These are phyloP conservation scores for Hymenotorrendiella dingleyae DNA, from an alignment of 2,329 filamentous ascomycete genomes.

Conservation along the genomic window DNA sequence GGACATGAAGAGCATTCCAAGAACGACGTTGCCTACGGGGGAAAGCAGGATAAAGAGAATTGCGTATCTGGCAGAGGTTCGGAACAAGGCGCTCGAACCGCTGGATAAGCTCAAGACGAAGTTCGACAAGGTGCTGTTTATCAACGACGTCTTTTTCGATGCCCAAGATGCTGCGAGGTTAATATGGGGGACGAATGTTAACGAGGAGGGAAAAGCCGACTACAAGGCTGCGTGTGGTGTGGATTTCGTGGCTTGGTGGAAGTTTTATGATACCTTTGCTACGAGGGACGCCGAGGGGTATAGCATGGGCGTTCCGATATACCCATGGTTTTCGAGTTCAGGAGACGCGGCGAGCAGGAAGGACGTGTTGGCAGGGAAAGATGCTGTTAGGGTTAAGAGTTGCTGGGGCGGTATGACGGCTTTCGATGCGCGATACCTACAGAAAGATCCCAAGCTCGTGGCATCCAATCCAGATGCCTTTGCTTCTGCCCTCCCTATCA, in stretches of 20 bases:
- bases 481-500: slow-evolving; percentile 15
- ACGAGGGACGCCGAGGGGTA: slow-evolving; percentile 61
- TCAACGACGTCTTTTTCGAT: slow-evolving; percentile 59
- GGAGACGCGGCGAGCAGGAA: slow-evolving; percentile 49
- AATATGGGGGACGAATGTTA: slow-evolving; percentile 56
- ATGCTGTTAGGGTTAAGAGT: slow-evolving; percentile 63
- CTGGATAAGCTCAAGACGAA: slow-evolving; percentile 42
- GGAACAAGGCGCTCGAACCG: slow-evolving; percentile 63
- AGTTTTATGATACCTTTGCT: slow-evolving; percentile 71
- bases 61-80: slow-evolving; percentile 64
- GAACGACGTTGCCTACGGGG: slow-evolving; percentile 56
- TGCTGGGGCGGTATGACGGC: slow-evolving; percentile 77
- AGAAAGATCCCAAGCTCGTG: slow-evolving; percentile 23
- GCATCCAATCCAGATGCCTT: background rate
- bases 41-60: slow-evolving; percentile 64
- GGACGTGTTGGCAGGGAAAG: slow-evolving; percentile 55
- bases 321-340: slow-evolving; percentile 56
- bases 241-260: slow-evolving; percentile 62
- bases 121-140: slow-evolving; percentile 54
- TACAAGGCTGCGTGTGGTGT: slow-evolving; percentile 67
- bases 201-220: slow-evolving; percentile 41
- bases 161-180: slow-evolving; percentile 48
- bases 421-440: slow-evolving; percentile 56
- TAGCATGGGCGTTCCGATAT: slow-evolving; percentile 58
- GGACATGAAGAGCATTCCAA: slow-evolving; percentile 49